Percentiles rank a stretch among this genome's conserved stretches.
Conservation (phyloP, 2,329 filamentous ascomycete genomes). For the Didymella exigua region DNA sequence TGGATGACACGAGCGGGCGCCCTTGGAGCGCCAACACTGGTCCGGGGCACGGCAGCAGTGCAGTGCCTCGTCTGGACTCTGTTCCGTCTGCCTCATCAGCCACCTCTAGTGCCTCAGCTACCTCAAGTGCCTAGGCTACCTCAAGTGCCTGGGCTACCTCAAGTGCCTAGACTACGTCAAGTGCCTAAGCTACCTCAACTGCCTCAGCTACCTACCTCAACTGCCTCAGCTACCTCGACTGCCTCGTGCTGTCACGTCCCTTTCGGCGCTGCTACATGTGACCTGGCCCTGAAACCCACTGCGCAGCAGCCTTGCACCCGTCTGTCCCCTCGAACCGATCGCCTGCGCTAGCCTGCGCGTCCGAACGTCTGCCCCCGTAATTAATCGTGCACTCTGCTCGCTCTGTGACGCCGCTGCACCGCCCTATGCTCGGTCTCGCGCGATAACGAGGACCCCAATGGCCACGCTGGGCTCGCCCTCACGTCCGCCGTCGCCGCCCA, state of each 20-base stretch:
- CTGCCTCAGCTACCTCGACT: too few species aligned
- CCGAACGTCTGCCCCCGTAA: too few species aligned
- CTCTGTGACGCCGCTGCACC: constrained; percentile 10
- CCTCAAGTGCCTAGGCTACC: too few species aligned
- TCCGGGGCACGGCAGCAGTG: neutral
- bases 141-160: too few species aligned
- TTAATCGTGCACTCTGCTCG: constrained; percentile 4
- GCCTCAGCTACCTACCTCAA: too few species aligned
- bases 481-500: constrained; percentile 47
- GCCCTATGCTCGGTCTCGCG: constrained; percentile 34
- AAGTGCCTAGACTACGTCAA: too few species aligned
- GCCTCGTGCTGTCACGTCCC: neutral
- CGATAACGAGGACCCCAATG: constrained; percentile 33
- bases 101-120: too few species aligned
- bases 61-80: too few species aligned
- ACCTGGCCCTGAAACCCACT: constrained; percentile 34
- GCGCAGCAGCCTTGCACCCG: constrained; percentile 25
- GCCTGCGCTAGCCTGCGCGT: constrained; percentile 1
- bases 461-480: constrained; percentile 49
- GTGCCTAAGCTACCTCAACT: too few species aligned
- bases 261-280: constrained; percentile 14
- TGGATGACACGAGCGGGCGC: too few species aligned
- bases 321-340: constrained; percentile 14
- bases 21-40: neutral
- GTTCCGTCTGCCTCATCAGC: neutral